Evolutionary conservation across 148 eudicot genomes (phyloP), one percentile per base, ranked within the genome.

Genomic region (Vaccinium vitisidaea): DNA sequence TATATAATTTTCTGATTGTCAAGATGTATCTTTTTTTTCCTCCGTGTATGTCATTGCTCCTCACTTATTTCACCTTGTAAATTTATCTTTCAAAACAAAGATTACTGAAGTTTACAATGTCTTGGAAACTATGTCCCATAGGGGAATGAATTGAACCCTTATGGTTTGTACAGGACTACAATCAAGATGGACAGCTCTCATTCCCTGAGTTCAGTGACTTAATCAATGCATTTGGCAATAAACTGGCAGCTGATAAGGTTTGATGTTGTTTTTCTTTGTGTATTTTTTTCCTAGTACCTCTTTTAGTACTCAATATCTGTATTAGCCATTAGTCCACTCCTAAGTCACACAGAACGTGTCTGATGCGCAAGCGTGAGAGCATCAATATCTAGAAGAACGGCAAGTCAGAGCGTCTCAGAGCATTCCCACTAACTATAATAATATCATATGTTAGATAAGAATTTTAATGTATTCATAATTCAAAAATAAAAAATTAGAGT

Each of bases 141-240:
- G 15, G 50, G 39, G 46, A 36, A 30, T 54, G 19, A 77, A 63
- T 50, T 85, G 75, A 81, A 11, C 30, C 10, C 79, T 14, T 79
- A 27, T 16, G 75, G 56, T 78, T 83, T 85, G 46, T 88, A 54
- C 88, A 96, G 99, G 99, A 96, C 89, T 92, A 91, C 75, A 83
- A 96, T 84, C 94, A 91, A 82, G 95, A 94, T 88, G 99, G 99
- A 82, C 70, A 49, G 36, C 98, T 96, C 83, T 92, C 97, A 48
- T 91, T 89, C 54, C 86, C 91, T 4, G 99, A 96, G 87, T 96
- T 96, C 89, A 92, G 94, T 4, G 90, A 90, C 50, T 88, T 96
- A 82, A 89, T 96, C 65, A 76, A 92, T 85, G 99, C 95, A 83
- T 96, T 96, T 86, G 99, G 99, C 85, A 96, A 96, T 89, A 91